Evolutionary conservation across 2,329 filamentous ascomycete species (phyloP), one percentile per base, ranked within the genome.

Genomic region (Scytalidium lignicola): DNA sequence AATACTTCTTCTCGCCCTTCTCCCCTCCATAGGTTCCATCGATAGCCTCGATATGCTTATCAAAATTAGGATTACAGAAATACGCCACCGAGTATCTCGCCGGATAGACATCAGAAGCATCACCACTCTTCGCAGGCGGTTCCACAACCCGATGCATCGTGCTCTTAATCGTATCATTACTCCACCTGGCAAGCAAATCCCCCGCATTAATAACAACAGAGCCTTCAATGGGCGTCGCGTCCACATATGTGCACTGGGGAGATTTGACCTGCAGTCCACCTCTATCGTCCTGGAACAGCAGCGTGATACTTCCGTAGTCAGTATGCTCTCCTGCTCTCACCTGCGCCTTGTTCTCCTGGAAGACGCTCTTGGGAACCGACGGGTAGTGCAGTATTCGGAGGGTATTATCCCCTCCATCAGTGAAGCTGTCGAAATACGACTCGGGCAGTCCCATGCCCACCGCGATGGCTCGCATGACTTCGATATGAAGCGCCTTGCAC

Each of bases 121-220:
- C 76, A 7, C 69, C 70, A 2, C 70, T 72, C 3, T 74, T 75
- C 15, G 74, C 71, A 0, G 88, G 87, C 2, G 91, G 91, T 70
- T 96, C 88, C 4, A 96, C 88, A 1, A 96, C 91, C 10, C 90
- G 82, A 67, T 96, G 91, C 52, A 90, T 81, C 3, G 91, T 96
- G 63, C 87, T 92, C 71, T 87, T 90, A 70, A 96, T 95, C 3
- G 80, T 86, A 62, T 95, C 89, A 62, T 96, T 96, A 55, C 86
- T 89, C 91, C 90, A 96, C 46, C 90, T 76, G 1, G 88, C 85
- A 44, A 96, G 72, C 57, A 96, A 65, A 64, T 96, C 91, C 1
- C 90, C 91, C 0, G 90, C 90, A 62, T 96, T 96, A 55, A 96
- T 80, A 10, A 96, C 88, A 39, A 93, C 85, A 0, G 89, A 90